Percentiles rank a stretch among this genome's conserved stretches.
Evolutionary conservation across 2,329 filamentous ascomycete species (phyloP).

Genomic region (Colletotrichum liriopes): DNA sequence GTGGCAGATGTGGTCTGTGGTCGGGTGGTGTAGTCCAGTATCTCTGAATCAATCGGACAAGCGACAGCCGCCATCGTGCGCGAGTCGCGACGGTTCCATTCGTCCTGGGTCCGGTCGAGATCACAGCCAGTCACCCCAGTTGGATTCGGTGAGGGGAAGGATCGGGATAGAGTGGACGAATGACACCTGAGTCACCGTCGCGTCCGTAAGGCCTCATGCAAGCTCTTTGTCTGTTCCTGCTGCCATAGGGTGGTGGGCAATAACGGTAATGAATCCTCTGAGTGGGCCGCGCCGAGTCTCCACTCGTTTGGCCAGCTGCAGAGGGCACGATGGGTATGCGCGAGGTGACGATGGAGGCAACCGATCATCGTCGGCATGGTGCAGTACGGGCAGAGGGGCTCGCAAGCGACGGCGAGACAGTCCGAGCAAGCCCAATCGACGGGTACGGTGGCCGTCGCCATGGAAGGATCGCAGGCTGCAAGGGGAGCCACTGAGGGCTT

Average conservation of each 20-base stretch:
- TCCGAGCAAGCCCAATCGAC: not conserved
- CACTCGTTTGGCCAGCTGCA: conserved; percentile 25
- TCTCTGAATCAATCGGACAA: conserved; percentile 25
- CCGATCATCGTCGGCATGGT: conserved; percentile 9
- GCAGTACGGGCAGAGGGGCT: not conserved
- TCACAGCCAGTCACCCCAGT: not conserved
- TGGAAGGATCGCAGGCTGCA: conserved; percentile 35
- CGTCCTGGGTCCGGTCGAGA: not conserved
- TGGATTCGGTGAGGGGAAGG: not conserved
- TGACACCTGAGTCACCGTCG: conserved; percentile 32
- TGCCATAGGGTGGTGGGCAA: not conserved
- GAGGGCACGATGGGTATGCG: conserved; percentile 1
- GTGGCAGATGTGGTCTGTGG: conserved; percentile 19
- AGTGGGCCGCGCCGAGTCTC: not conserved
- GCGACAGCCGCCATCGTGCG: conserved; percentile 29
- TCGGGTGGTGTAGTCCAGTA: conserved; percentile 17
- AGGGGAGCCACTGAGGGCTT: conserved; percentile 34
- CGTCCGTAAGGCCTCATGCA: conserved; percentile 24
- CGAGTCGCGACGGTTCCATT: conserved; percentile 28
- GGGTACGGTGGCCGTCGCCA: conserved; percentile 27
- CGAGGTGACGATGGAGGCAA: conserved; percentile 13
- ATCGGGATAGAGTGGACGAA: not conserved
- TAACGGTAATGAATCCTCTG: not conserved
- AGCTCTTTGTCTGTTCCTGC: conserved; percentile 22
- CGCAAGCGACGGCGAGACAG: not conserved